Evolutionary conservation across 306 rosid species (phyloP), one percentile per base, ranked within the genome.

Genomic region (Citrullus mucosospermus): DNA sequence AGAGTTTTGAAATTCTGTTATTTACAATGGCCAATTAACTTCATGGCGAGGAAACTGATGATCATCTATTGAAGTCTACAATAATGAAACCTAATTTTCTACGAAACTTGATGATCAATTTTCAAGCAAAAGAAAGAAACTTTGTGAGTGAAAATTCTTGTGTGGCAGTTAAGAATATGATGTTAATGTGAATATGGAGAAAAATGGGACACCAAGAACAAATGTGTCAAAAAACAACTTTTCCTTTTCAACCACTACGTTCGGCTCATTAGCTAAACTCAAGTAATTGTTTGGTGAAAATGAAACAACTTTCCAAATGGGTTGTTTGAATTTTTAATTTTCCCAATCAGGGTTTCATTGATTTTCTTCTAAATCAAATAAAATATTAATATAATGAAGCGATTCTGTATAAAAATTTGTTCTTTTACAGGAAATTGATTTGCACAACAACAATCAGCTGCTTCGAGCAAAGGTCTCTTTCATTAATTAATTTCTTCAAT

Each of bases 391-490:
- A 48, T 48, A 4, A 48, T 0, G 9, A 48, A 48, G 54, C 13
- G 54, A 48, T 48, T 48, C 17, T 9, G 39, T 36, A 36, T 36
- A 36, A 36, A 36, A 36, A 36, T 2, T 32, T 32, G 6, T 36
- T 43, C 9, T 11, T 22, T 60, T 82, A 83, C 97, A 95, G 98
- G 98, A 95, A 83, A 77, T 91, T 75, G 98, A 95, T 56, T 85
- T 92, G 92, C 97, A 95, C 87, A 95, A 89, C 84, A 89, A 86
- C 76, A 95, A 95, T 81, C 98, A 95, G 86, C 87, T 95, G 85
- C 93, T 95, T 59, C 87, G 98, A 85, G 93, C 93, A 81, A 92
- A 91, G 97, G 98, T 89, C 34, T 44, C 50, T 6, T 53, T 62
- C 28, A 48, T 43, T 6, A 53, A 53, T 16, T 6, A 53, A 53